Percentiles rank a stretch among this genome's conserved stretches.
Evolutionary conservation across 1,139 yeast species (phyloP).

Genomic region (Yamadazyma jaroonii): DNA sequence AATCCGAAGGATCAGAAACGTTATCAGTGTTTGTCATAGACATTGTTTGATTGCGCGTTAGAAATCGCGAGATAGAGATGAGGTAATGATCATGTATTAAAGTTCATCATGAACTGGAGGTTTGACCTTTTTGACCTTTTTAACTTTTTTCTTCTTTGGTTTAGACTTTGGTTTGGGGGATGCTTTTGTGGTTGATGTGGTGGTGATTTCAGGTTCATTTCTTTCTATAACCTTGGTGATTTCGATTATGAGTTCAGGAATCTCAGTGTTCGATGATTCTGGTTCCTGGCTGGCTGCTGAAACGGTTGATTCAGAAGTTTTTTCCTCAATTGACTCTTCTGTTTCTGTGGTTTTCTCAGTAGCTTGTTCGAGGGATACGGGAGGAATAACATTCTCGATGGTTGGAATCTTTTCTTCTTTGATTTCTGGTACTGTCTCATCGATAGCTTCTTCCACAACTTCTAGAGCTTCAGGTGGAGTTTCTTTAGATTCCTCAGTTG

Average conservation of each 20-base stretch:
- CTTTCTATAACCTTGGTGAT: too few relatives aligned
- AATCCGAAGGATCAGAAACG: constrained; percentile 67
- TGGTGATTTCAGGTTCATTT: too few relatives aligned
- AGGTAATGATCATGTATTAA: constrained; percentile 7
- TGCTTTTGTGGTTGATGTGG: too few relatives aligned
- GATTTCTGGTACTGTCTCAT: not conserved
- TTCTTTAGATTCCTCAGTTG: constrained; percentile 4
- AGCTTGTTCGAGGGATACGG: too few relatives aligned
- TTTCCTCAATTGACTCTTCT: not conserved
- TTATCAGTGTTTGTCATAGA: constrained; percentile 9
- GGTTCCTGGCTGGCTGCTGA: too few relatives aligned
- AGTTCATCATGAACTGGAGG: constrained; percentile 20
- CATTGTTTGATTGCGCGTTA: not conserved
- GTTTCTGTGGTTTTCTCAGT: too few relatives aligned
- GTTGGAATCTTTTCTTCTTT: not conserved
- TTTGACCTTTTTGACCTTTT: constrained; percentile 3
- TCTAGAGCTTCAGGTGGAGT: constrained; percentile 5
- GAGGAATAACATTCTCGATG: too few relatives aligned
- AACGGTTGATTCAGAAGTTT: too few relatives aligned
- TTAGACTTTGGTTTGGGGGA: constrained; percentile 1
- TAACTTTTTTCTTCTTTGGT: not conserved
- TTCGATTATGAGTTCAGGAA: not conserved
- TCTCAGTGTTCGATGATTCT: not conserved
- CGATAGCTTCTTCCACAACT: not conserved
- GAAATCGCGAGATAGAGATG: not conserved